Percentiles rank a stretch among this genome's conserved stretches.
Evolutionary conservation across 2,329 filamentous ascomycete genomes (phyloP).

Genomic region (Aspergillus costaricaensis): DNA sequence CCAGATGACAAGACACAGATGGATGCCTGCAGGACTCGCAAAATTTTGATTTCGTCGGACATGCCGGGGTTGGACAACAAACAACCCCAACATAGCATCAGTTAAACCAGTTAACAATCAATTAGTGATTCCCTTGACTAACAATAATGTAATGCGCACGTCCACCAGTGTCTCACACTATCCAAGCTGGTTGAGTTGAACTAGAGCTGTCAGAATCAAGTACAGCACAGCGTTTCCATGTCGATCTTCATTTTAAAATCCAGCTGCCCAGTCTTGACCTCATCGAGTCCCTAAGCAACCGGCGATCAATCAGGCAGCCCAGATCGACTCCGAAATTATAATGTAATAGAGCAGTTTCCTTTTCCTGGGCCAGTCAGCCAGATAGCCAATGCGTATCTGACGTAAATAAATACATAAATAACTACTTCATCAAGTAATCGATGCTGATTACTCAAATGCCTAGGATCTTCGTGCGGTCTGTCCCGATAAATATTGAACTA

Average conservation of each 20-base stretch:
- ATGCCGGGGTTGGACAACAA: background rate
- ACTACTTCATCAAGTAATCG: too few relatives aligned
- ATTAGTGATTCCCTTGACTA: constrained; percentile 1
- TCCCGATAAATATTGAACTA: too few relatives aligned
- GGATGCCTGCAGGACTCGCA: background rate
- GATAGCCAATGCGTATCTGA: background rate
- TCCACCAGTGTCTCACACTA: background rate
- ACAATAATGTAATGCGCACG: constrained; percentile 1
- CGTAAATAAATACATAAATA: background rate
- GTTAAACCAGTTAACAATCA: background rate
- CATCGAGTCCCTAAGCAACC: background rate
- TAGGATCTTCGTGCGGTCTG: too few relatives aligned
- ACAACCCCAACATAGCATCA: too few relatives aligned
- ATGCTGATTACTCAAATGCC: too few relatives aligned
- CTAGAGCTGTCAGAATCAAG: background rate
- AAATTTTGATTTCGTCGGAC: background rate
- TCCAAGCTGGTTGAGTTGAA: background rate
- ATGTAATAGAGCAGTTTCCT: too few relatives aligned
- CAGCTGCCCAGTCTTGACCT: background rate
- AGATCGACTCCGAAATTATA: background rate
- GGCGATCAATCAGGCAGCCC: background rate
- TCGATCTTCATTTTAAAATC: background rate
- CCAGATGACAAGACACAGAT: background rate
- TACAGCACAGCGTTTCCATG: background rate
- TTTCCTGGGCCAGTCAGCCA: background rate